A percentile compares a stretch with the other conserved stretches of the same genome.
These are phyloP conservation scores for Rugonectria rugulosa DNA, from an alignment of 2,329 filamentous ascomycete genomes.

Conservation along the genomic window DNA sequence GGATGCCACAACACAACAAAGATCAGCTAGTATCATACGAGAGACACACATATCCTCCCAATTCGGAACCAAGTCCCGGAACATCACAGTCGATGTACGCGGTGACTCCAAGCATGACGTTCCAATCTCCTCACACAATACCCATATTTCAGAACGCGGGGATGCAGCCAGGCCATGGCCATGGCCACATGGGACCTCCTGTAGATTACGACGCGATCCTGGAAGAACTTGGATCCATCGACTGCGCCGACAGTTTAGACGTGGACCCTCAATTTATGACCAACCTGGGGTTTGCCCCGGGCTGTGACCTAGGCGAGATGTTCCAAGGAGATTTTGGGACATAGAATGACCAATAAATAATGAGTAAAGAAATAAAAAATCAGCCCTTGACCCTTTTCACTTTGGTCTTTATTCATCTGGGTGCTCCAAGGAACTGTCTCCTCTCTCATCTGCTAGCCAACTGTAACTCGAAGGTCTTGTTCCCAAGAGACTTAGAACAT, in stretches of 20 bases:
- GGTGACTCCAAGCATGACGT: constrained; percentile 34
- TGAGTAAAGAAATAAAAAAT: constrained; percentile 23
- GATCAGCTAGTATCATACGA: constrained; percentile 33
- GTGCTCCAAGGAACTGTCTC: too few species aligned
- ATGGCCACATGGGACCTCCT: too few species aligned
- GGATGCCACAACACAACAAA: constrained; percentile 27
- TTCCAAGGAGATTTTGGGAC: constrained; percentile 49
- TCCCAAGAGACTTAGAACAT: too few species aligned
- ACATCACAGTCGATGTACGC: constrained; percentile 34
- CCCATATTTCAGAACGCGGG: constrained; percentile 29
- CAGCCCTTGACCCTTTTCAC: too few species aligned
- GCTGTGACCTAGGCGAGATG: constrained; percentile 65
- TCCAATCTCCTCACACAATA: constrained; percentile 35
- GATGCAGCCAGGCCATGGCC: constrained; percentile 35
- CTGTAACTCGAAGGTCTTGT: too few species aligned
- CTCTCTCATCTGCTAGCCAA: too few species aligned
- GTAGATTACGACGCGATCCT: constrained; percentile 61
- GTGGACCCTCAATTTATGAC: constrained; percentile 71
- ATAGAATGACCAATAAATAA: constrained; percentile 35
- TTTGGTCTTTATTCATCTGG: too few species aligned
- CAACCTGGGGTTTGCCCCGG: constrained; percentile 70
- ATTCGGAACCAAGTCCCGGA: constrained; percentile 30
- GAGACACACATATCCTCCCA: constrained; percentile 28
- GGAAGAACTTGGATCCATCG: constrained; percentile 60
- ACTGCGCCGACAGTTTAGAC: constrained; percentile 57